Evolutionary conservation across 1,284 basidiomycete genomes (phyloP).

Genomic region (Pisolithus thermaeus): DNA sequence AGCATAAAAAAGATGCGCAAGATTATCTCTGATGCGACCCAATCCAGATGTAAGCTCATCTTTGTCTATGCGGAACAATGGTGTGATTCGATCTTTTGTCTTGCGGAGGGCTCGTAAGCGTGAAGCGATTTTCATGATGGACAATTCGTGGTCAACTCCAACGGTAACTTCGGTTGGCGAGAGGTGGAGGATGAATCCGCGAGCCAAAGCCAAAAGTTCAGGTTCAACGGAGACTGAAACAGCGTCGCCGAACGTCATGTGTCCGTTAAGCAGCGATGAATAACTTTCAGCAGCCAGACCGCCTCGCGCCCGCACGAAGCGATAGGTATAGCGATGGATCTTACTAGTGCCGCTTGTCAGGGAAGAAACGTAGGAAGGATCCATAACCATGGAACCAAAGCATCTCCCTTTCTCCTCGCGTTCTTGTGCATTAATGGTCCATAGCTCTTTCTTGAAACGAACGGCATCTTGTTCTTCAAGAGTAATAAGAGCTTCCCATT

Average conservation of each 20-base stretch:
- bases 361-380: constrained; percentile 29
- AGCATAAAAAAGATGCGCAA: constrained; percentile 84
- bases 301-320: constrained; percentile 45
- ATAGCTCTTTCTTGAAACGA: constrained; percentile 85
- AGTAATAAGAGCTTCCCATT: constrained; percentile 86
- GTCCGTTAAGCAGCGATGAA: constrained; percentile 67
- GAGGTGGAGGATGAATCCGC: constrained; percentile 80
- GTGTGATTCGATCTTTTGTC: constrained; percentile 6
- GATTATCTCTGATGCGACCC: constrained; percentile 84
- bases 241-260: constrained; percentile 76
- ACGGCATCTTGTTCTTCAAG: constrained; percentile 86
- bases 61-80: constrained; percentile 84
- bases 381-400: constrained; percentile 74
- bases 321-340: constrained; percentile 57
- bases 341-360: constrained; percentile 29
- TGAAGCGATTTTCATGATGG: constrained; percentile 40
- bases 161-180: constrained; percentile 61
- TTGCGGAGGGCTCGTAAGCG: constrained; percentile 17
- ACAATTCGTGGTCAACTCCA: constrained; percentile 79
- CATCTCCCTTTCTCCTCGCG: constrained; percentile 79
- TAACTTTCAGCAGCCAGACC: constrained; percentile 14
- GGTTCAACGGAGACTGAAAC: constrained; percentile 85
- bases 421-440: constrained; percentile 82
- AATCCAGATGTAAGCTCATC: constrained; percentile 89
- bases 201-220: constrained; percentile 73